These are phyloP conservation scores for Fraxinus dipetala DNA, from an alignment of 305 asterid species.

Conservation along the genomic window DNA sequence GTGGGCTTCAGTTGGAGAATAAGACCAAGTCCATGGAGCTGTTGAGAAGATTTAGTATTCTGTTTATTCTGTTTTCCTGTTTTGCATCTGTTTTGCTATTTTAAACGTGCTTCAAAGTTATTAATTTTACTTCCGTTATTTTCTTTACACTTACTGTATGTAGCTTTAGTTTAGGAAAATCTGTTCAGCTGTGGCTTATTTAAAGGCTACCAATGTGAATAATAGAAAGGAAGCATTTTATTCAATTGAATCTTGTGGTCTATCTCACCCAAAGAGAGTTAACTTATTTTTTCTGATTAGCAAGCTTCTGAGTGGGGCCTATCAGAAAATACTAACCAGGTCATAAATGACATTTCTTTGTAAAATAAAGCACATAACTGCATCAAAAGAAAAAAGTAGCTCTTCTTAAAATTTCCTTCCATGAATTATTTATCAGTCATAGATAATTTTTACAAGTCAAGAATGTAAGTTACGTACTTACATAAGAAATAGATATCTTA, in stretches of 20 bases:
- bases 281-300: neutral
- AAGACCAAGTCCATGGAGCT: neutral
- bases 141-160: no score
- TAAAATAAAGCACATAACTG: neutral
- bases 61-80: neutral
- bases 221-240: neutral
- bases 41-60: neutral
- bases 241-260: neutral
- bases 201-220: neutral
- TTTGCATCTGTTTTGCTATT: neutral
- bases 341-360: neutral
- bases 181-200: neutral
- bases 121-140: neutral
- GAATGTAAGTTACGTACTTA: neutral
- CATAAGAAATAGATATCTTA: neutral
- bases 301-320: neutral
- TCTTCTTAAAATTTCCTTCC: neutral
- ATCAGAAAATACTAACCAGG: neutral
- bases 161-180: neutral
- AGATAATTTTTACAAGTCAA: neutral
- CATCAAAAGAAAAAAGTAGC: neutral
- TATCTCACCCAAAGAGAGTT: neutral
- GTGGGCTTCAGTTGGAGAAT: neutral
- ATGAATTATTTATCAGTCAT: neutral
- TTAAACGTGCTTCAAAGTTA: neutral